phyloP scores from a whole-genome alignment of 2,329 filamentous ascomycete species.

The Monosporascus sp. region DNA sequence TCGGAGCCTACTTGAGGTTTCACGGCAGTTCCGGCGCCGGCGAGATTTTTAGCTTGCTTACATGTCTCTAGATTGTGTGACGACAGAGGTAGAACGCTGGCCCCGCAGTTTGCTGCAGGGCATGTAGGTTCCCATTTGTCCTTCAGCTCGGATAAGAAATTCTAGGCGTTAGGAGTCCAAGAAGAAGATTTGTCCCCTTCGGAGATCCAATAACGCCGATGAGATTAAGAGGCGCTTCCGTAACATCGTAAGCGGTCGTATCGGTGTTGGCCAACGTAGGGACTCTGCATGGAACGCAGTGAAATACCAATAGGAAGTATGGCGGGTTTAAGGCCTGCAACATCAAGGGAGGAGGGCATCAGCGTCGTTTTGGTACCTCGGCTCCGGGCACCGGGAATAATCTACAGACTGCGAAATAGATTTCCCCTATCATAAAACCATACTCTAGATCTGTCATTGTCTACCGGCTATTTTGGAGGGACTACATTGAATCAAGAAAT shows the following conservation, averaged over 20 bases:
- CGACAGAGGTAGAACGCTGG: no score
- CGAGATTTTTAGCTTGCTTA: no score
- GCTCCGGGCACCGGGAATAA: background rate
- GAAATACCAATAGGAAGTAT: background rate
- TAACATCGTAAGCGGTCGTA: background rate
- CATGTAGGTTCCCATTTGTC: no score
- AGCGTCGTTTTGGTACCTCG: background rate
- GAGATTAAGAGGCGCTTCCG: background rate
- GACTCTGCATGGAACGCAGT: background rate
- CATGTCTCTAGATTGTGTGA: no score
- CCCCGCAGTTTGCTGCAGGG: no score
- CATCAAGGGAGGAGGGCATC: background rate
- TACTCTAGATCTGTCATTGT: background rate
- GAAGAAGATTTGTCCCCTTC: no score
- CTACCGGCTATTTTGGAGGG: background rate
- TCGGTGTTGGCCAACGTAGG: background rate
- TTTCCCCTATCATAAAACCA: background rate
- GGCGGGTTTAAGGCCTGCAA: background rate
- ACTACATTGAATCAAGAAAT: no score
- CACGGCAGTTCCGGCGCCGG: no score
- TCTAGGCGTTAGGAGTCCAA: no score
- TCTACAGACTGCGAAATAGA: background rate
- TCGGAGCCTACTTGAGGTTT: no score
- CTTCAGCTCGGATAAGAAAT: no score
- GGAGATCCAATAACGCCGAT: no score